Evolutionary conservation across 805 yeast species (phyloP), one percentile per base, ranked within the genome.

Genomic region (Ogataea methanolica): DNA sequence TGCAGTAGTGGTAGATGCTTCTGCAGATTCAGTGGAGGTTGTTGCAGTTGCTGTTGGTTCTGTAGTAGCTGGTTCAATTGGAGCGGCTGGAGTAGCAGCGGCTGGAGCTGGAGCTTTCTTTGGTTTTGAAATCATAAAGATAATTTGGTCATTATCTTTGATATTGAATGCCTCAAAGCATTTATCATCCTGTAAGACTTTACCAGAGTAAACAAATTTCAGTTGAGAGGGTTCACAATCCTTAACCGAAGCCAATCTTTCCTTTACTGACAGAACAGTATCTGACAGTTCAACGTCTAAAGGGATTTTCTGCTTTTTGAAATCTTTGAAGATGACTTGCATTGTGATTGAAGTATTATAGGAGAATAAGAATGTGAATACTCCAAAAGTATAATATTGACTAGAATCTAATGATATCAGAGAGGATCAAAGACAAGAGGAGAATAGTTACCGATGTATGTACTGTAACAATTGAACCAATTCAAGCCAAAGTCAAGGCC

Each of bases 201-300:
- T 90, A 43, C 91, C 81, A 1, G 97, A 89, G 66, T 85, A 94
- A 51, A 94, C 96, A 61, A 94, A 80, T 71, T 91, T 92, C 64
- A 92, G 81, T 61, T 84, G 91, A 2, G 78, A 67, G 2, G 81
- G 76, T 22, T 83, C 92, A 57, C 88, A 83, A 15, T 76, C 80
- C 58, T 87, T 85, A 48, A 76, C 71, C 19, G 73, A 69, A 1
- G 90, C 94, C 44, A 94, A 73, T 57, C 80, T 79, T 58, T 80
- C 83, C 68, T 91, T 92, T 17, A 83, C 83, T n/a, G 80, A 72
- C 14, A 75, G 63, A 33, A 84, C 92, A 2, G 88, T 76, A 43
- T 82, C 88, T 14, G 76, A 51, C 8, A 76, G 74, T 50, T 85
- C 95, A 48, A 89, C 78, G 26, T 88, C 96, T 49, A 94, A 61